Base-by-base conservation (phyloP, 495 filamentous ascomycete species). In the Hypomontagnella monticulosa region DNA sequence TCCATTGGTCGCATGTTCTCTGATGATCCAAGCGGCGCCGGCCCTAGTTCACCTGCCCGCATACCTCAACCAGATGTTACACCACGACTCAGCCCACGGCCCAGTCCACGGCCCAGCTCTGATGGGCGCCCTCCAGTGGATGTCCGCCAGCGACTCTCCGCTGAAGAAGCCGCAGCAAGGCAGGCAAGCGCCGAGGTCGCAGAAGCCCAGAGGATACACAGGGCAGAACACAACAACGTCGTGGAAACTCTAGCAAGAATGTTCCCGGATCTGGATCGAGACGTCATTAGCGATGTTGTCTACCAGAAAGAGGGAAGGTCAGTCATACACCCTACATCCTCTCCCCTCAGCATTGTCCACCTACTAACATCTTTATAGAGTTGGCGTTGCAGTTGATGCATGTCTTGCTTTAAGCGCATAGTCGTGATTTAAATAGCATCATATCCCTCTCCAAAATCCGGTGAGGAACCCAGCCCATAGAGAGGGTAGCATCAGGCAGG, bases 1-100 rank as follows among this genome's bases (percentile, higher is more conserved):
- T 95, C 93, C 12, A 96, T 99, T 71, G 95, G 96, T n/a, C 88
- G 93, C 53, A 97, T 99, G 34, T 98, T 99, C 78, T 92, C 91
- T 1, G 95, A 99, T 47, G 93, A 97, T 1, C 50, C 77, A 51
- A 58, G 76, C 55, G 42, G 74, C 38, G 58, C 80, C 33, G 69
- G 72, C 23, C 66, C 76, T 14, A 85, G 66, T 72, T 81, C 76
- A 18, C 85, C 85, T n/a, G 80, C 83, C 7, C 71, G 80, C 18
- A 85, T 86, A 16, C 85, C 90, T 16, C 85, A 84, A 54, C 73
- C 74, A n/a, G 61, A 63, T 18, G 10, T 40, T 34, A 34, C 57
- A 36, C 79, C 86, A 20, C 81, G 79, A 4, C 79, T 80, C 14
- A 81, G 83, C 5, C 82, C 86, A 4, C 74, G 80, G 56, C 78